Evolutionary conservation across 2,329 filamentous ascomycete species (phyloP).

Genomic region (Myotisia sp.): DNA sequence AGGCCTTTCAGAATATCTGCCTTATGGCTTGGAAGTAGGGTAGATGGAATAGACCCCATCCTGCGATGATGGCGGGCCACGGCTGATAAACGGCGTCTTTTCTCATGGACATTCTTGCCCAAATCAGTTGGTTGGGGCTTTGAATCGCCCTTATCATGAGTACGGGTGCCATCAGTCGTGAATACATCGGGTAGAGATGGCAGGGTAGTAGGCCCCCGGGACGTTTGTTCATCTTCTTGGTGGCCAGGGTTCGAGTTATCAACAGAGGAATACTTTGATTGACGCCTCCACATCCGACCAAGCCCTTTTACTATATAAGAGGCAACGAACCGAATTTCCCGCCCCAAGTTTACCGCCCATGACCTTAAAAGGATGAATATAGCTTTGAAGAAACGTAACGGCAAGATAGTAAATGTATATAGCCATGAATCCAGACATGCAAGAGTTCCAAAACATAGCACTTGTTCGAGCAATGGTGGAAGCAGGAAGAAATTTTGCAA

Average conservation of each 20-base stretch:
- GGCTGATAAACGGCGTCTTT: slow-evolving; percentile 19
- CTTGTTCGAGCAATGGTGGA: slow-evolving; percentile 66
- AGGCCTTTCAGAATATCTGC: slow-evolving; percentile 85
- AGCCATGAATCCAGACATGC: slow-evolving; percentile 94
- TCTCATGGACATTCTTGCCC: too few species aligned
- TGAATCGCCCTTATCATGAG: too few species aligned
- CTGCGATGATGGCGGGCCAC: slow-evolving; percentile 47
- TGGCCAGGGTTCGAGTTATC: slow-evolving; percentile 9
- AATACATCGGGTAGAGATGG: slow-evolving; percentile 1
- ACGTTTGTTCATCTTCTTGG: slow-evolving; percentile 8
- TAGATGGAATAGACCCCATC: slow-evolving; percentile 72
- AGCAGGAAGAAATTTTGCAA: slow-evolving; percentile 77
- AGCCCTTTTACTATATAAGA: slow-evolving; percentile 68
- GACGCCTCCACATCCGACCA: slow-evolving; percentile 57
- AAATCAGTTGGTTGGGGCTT: slow-evolving; percentile 3
- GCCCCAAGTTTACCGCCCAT: slow-evolving; percentile 58
- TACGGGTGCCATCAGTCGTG: background rate
- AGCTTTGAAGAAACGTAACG: slow-evolving; percentile 73
- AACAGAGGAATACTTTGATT: background rate
- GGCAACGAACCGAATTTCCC: slow-evolving; percentile 57
- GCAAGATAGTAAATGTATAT: slow-evolving; percentile 89
- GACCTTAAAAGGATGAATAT: slow-evolving; percentile 61
- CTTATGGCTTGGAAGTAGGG: slow-evolving; percentile 76
- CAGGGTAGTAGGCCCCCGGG: background rate
- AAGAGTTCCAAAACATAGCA: slow-evolving; percentile 73